Evolutionary conservation across 164 flowering plant genomes (phyloP), one percentile per base, ranked within the genome.

Genomic region (Santalum album): DNA sequence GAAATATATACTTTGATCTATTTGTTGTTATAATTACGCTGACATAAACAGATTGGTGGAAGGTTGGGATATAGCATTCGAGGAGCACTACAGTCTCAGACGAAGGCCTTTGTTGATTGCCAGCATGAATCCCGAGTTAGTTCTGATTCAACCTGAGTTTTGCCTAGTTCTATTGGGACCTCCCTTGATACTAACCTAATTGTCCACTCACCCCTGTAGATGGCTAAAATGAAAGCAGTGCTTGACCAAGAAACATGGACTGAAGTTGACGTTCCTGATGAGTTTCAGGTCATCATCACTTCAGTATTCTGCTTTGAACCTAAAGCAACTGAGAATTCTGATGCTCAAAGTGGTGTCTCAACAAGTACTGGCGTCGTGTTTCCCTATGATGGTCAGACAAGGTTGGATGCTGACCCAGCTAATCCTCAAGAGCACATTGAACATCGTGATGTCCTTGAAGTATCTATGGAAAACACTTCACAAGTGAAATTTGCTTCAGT

Each of bases 191-290:
- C 49, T 44, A 27, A 19, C 32, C 26, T 64, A 53, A 68, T 44
- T 51, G 25, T 60, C 46, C 19, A 26, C 54, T 65, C 51, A 23
- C 43, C 44, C 15, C 53, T 64, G 49, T 65, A 94, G 99, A 82
- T 90, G 88, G 63, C 79, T 52, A 87, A 87, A 73, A 72, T 94
- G 51, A 85, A 69, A 77, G 99, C 99, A 53, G 80, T 94, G 65
- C 95, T 94, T 71, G 99, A 94, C 65, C 99, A 94, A 67, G 99
- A 94, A 77, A 87, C 94, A 54, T 94, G 99, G 99, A 84, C 68
- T 55, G 81, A 86, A 66, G 78, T 94, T 3, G 99, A 94, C 72
- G 86, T 90, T 25, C 97, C 97, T 39, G 92, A 87, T 58, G 99
- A 94, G 61, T 94, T 87, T 72, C 99, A 90, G 73, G 71, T 78